phyloP scores from a whole-genome alignment of 768 basidiomycete species.

The Lactifluus echinatus region DNA sequence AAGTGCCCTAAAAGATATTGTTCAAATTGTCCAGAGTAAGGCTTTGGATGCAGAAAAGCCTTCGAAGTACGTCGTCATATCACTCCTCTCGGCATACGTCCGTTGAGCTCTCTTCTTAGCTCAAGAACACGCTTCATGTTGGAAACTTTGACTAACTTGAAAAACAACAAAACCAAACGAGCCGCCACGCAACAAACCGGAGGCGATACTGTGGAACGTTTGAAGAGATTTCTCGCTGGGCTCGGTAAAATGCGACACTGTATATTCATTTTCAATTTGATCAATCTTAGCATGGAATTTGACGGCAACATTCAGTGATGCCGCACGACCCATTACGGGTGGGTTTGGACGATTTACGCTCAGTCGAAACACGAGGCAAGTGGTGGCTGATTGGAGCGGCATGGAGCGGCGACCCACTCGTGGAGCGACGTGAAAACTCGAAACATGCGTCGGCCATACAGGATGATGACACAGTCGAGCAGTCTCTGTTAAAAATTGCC shows the following conservation, averaged over 20 bases:
- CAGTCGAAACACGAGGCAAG: constrained; percentile 81
- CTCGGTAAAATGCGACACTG: constrained; percentile 72
- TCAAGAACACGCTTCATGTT: constrained; percentile 94
- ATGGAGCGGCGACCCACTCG: constrained; percentile 87
- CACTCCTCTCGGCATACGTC: not conserved
- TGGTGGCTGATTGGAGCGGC: constrained; percentile 99
- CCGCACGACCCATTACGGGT: constrained; percentile 83
- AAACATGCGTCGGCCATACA: constrained; percentile 24
- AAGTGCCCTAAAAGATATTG: constrained; percentile 83
- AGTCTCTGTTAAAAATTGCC: constrained; percentile 66
- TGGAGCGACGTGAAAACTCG: constrained; percentile 49
- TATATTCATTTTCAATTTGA: constrained; percentile 26
- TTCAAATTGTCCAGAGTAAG: constrained; percentile 70
- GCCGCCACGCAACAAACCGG: constrained; percentile 58
- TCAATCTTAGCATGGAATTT: not conserved
- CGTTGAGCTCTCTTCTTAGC: constrained; percentile 33
- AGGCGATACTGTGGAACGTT: constrained; percentile 65
- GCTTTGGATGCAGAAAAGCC: constrained; percentile 41
- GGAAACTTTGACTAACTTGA: constrained; percentile 85
- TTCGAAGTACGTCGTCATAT: constrained; percentile 39
- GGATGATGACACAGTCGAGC: constrained; percentile 28
- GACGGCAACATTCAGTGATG: constrained; percentile 43
- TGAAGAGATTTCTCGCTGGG: constrained; percentile 80
- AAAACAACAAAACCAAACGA: constrained; percentile 79
- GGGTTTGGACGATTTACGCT: constrained; percentile 74